Evolutionary conservation across 2,329 filamentous ascomycete genomes (phyloP), one percentile per base, ranked within the genome.

Genomic region (Grosmannia clavigera): DNA sequence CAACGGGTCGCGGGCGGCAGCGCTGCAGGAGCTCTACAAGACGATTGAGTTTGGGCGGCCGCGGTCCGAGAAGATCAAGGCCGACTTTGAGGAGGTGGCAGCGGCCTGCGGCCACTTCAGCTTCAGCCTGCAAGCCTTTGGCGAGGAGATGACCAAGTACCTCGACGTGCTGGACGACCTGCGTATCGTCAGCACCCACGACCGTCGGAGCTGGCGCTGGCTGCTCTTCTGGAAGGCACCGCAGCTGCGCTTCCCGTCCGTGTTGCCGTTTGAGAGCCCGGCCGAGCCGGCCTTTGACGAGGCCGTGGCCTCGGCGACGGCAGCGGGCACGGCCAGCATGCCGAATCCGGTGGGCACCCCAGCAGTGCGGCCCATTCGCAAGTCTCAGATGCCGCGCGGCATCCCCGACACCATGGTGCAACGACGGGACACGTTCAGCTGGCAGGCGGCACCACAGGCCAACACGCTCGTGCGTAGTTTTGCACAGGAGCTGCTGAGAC

Each of bases 91-190:
- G 70, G 94, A 99, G 72, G 92, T 97, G 12, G 92, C 92, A 50
- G 92, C 94, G n/a, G 95, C 92, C 60, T 99, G 94, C 68, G 92
- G 94, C 0, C 92, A 97, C 72, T 99, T 97, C 69, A 92, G 89
- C 69, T 96, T 94, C 70, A 95, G 88, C 52, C 77, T 99, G 31
- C 83, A 94, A 64, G 88, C 94, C 65, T 92, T 97, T 68, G 92
- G 90, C 0, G 89, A 95, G 69, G 91, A 96, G 68, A 88, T 95
- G 75, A 84, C 89, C 65, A 82, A 81, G 14, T 94, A 95, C 66
- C 73, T 99, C 53, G 84, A 90, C 58, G 85, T 94, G 0, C 75
- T 99, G 5, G 90, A 96, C 68, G 89, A 96, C 51, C 74, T 97
- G 50, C 92, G 94, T 70, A 81, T 87, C 63, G 76, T 82, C 22